These are phyloP conservation scores for Blastocrithidia nonstop DNA, from an alignment of 208 protist species.

Conservation along the genomic window DNA sequence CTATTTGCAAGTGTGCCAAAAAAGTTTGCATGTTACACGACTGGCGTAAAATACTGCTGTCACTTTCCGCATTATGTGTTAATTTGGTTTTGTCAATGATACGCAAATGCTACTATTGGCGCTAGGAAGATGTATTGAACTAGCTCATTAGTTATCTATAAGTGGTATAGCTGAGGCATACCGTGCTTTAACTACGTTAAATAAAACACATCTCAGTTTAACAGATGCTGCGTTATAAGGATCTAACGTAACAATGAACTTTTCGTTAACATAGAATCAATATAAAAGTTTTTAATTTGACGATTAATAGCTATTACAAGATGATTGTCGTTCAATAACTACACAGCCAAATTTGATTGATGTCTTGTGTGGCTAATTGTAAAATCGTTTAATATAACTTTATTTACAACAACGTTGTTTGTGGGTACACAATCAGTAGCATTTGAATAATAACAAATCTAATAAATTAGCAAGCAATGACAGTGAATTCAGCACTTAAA, in stretches of 20 bases:
- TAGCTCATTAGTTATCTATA: slow-evolving; percentile 19
- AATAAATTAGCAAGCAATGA: neutral
- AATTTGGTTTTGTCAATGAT: slow-evolving; percentile 36
- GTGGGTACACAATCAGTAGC: neutral
- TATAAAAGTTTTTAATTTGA: slow-evolving; percentile 3
- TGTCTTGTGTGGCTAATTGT: slow-evolving; percentile 49
- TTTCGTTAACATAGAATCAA: slow-evolving; percentile 11
- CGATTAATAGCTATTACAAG: too few relatives aligned
- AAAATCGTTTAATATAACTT: slow-evolving; percentile 9
- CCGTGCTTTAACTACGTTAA: slow-evolving; percentile 21
- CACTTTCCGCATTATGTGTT: slow-evolving; percentile 32
- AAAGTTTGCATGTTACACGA: neutral
- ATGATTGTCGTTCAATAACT: too few relatives aligned
- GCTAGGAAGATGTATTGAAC: slow-evolving; percentile 54
- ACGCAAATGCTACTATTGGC: slow-evolving; percentile 45
- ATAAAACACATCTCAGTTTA: slow-evolving; percentile 49
- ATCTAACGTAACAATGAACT: slow-evolving; percentile 9
- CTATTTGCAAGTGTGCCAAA: neutral
- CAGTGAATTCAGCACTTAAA: neutral
- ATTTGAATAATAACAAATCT: neutral
- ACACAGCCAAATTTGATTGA: slow-evolving; percentile 70
- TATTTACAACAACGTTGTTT: neutral
- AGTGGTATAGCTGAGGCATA: slow-evolving; percentile 26
- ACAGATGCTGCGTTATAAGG: slow-evolving; percentile 33
- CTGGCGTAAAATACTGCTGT: slow-evolving; percentile 26